Base-by-base conservation (phyloP, 495 filamentous ascomycete genomes). In the Aspergillus cristatus region DNA sequence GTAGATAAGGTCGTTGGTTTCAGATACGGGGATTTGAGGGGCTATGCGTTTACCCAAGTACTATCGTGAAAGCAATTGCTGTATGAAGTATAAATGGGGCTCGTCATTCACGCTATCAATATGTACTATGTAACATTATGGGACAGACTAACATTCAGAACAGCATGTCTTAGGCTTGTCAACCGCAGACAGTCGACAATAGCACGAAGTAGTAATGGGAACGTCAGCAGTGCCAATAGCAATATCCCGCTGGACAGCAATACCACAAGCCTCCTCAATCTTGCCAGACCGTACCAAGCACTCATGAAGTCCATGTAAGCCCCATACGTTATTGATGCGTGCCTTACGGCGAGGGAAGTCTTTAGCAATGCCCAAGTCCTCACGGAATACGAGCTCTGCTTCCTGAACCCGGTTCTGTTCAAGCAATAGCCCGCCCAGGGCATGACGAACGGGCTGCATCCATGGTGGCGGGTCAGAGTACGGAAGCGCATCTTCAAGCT, bases 401-500 rank as follows among this genome's bases (percentile, higher is more conserved):
- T 81, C 63, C 16, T 71, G 60, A 4, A 76, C 61, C 14, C 60
- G 63, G 1, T 67, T 70, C 36, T 82, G 80, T 41, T 84, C 80
- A 8, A 79, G 50, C 14, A 79, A 54, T 1, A 84, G 61, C 3
- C 79, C 80, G 0, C 71, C 79, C 30, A 76, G 75, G 1, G 79
- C 79, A 51, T 85, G 79, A 2, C 78, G 65, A 1, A 73, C 67
- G 3, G 81, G 78, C 40, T 79, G 75, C 76, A 82, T 81, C 78
- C 76, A 81, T 1, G 72, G 69, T 78, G 77, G 82, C 1, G 81
- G 81, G 51, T 85, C 81, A 37, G 72, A 68, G 37, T 80, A 84
- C 0, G 68, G 70, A 7, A 85, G 57, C 0, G 44, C 45, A 39
- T 79, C 74, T 36, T 80, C 75, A 10, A 71, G 56, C 3, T 57